Evolutionary conservation across 129 eudicot species (phyloP), one percentile per base, ranked within the genome.

Genomic region (Tanacetum coccineum): DNA sequence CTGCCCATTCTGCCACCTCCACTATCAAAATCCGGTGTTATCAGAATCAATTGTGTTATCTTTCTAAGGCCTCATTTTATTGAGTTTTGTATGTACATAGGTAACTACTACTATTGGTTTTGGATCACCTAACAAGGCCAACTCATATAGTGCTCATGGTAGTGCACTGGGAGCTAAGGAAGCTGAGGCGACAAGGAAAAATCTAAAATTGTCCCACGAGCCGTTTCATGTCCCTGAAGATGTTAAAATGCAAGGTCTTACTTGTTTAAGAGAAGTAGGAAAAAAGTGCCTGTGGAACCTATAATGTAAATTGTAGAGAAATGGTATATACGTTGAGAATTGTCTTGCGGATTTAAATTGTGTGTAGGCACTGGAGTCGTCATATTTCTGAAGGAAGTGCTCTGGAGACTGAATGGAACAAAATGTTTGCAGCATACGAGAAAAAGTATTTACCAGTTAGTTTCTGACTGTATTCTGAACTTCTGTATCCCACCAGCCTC

Each of bases 131-230:
- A 85, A 85, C 81, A 82, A 85, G 62, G 82, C 91, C 0, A 85
- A 85, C 76, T 81, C 90, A 13, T 85, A 85, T 20, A 78, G 87
- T 70, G 91, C 70, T 25, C 87, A 85, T 32, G 91, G 91, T 54
- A 68, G 79, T 59, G 91, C 91, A 8, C 51, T 85, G 69, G 87
- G 91, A 13, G 85, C 91, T n/a, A 82, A 85, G 55, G 91, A 85
- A 82, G 87, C 82, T 0, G 87, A 79, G 28, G 91, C 91, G 18
- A 85, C 91, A 5, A 82, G 91, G 76, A 42, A 79, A 69, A 85
- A 82, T 59, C 87, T 82, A 53, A 79, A 85, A 12, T 85, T 87
- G 87, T 51, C 81, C 1, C 68, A 81, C 56, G 77, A 74, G 70
- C 83, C 87, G 2, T 85, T 85, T 78, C 75, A 76, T n/a, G 91